Base-by-base conservation (phyloP, 2,329 filamentous ascomycete species). In the Xylaria sp. region DNA sequence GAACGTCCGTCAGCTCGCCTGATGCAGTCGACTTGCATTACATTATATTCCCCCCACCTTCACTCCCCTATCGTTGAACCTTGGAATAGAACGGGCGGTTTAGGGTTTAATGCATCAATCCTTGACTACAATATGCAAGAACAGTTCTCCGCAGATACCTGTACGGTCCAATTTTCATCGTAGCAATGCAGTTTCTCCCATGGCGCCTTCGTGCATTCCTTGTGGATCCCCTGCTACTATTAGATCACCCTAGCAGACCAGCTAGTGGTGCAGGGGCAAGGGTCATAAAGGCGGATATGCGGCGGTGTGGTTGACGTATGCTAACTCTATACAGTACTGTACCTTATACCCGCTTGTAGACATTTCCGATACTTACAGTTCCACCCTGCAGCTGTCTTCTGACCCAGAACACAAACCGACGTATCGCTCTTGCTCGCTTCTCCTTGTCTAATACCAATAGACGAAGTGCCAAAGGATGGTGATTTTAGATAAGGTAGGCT, bases 251-350 rank as follows among this genome's bases (percentile, higher is more conserved):
- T 28, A 17, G 61, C n/a, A 36, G 58, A 7, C 6, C 7, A 17
- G 13, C 9, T 42, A 42, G 28, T 10, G 48, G 31, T 56, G 49
- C 61, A 63, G 26, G 51, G 44, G 31, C 61, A 63, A 56, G 49
- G 60, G 13, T 46, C 28, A 9, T 36, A 44, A n/a, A 54, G 10
- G 53, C 53, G 51, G 53, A 20, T 57, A 28, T 63, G 42, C 62
- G 54, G 54, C 62, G 62, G 53, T 58, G 62, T 58, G 20, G 42
- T 64, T 58, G 42, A 48, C 53, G 62, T 58, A 31, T 11, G 33
- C 42, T 13, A 33, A 33, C 42, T 44, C 26, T 46, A 23, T 44
- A 46, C 6, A n/a, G 40, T 44, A 28, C 23, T n/a, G 20, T 13
- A 48, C 20, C 20, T 23, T n/a, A 46, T 49, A 26, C 23, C 46